Percentiles rank a stretch among this genome's conserved stretches.
phyloP scores from a whole-genome alignment of 768 basidiomycete species.

The Xerocomellus intermedius region DNA sequence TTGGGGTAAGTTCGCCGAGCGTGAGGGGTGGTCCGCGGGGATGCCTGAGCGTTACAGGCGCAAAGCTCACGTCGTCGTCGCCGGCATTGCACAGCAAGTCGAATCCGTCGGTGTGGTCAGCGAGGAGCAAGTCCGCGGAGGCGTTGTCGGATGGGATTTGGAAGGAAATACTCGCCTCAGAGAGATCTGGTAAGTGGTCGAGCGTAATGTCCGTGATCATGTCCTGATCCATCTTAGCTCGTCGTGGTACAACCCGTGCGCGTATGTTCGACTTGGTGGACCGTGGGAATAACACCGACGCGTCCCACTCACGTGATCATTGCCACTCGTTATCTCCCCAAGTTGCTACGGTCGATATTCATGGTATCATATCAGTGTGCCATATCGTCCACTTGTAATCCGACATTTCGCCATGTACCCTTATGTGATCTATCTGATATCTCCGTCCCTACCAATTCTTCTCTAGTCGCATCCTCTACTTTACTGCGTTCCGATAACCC shows the following conservation, averaged over 20 bases:
- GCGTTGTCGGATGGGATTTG: slow-evolving; percentile 45
- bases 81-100: slow-evolving; percentile 37
- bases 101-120: slow-evolving; percentile 40
- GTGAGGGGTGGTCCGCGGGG: slow-evolving; percentile 35
- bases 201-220: slow-evolving; percentile 44
- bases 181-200: slow-evolving; percentile 55
- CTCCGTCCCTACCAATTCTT: too few relatives aligned
- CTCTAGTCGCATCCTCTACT: too few relatives aligned
- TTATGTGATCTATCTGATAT: slow-evolving; percentile 12
- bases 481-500: too few relatives aligned
- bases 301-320: slow-evolving; percentile 30
- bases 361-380: too few relatives aligned
- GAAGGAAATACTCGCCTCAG: slow-evolving; percentile 42
- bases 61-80: slow-evolving; percentile 37
- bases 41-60: slow-evolving; percentile 30
- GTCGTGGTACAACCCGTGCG: neutral
- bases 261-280: slow-evolving; percentile 5
- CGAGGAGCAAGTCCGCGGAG: slow-evolving; percentile 35
- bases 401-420: too few relatives aligned
- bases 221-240: slow-evolving; percentile 13
- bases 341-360: too few relatives aligned
- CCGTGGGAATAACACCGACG: slow-evolving; percentile 29
- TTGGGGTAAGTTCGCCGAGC: slow-evolving; percentile 43
- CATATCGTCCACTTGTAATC: too few relatives aligned
- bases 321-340: too few relatives aligned